Percentiles rank a stretch among this genome's conserved stretches.
phyloP scores from a whole-genome alignment of 2,329 filamentous ascomycete genomes.

The Pseudogymnoascus sp. region DNA sequence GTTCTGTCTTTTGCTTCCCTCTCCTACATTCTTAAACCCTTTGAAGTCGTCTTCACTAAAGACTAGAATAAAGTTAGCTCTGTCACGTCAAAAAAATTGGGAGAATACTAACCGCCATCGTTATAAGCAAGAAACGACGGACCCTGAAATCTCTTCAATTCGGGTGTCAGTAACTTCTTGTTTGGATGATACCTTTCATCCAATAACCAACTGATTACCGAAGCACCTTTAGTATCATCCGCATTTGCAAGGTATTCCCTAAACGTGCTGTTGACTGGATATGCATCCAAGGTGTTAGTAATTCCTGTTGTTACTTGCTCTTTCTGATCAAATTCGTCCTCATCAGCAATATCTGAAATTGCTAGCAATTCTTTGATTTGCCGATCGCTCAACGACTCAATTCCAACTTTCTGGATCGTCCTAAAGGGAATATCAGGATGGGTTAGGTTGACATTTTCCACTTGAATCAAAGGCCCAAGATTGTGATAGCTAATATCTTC shows the following conservation, averaged over 20 bases:
- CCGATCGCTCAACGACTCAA: constrained; percentile 18
- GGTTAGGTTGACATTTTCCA: constrained; percentile 15
- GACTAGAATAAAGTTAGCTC: constrained; percentile 12
- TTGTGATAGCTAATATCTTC: constrained; percentile 20
- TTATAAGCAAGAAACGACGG: constrained; percentile 29
- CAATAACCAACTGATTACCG: constrained; percentile 27
- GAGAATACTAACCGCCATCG: constrained; percentile 22
- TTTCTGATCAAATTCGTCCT: constrained; percentile 29
- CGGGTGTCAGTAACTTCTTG: constrained; percentile 19
- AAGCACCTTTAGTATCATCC: constrained; percentile 25
- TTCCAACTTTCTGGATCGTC: constrained; percentile 14
- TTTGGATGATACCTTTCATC: constrained; percentile 21
- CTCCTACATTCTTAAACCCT: constrained; percentile 29
- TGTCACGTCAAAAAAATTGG: constrained; percentile 9
- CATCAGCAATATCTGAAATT: constrained; percentile 21
- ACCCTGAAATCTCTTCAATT: constrained; percentile 25
- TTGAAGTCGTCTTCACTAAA: constrained; percentile 28
- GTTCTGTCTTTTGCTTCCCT: constrained; percentile 27
- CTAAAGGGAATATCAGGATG: constrained; percentile 19
- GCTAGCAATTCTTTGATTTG: constrained; percentile 19
- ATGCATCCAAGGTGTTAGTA: constrained; percentile 27
- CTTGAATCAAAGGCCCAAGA: constrained; percentile 4
- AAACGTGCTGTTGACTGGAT: constrained; percentile 27
- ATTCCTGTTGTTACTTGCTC: constrained; percentile 27
- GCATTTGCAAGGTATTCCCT: constrained; percentile 33